These are phyloP conservation scores for Microbotryum violaceum DNA, from an alignment of 1,284 basidiomycete species.

Conservation along the genomic window DNA sequence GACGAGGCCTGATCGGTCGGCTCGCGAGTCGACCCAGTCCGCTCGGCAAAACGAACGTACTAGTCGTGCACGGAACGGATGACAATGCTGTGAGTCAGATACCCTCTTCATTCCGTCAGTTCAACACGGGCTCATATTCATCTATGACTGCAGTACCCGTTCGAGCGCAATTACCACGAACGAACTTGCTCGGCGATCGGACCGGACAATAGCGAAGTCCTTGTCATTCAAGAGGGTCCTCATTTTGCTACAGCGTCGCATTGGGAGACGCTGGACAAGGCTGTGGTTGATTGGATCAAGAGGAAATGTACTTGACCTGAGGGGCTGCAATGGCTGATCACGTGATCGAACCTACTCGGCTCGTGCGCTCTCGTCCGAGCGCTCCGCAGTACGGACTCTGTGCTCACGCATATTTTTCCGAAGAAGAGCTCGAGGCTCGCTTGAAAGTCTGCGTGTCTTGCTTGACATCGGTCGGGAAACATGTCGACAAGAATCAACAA, in stretches of 20 bases:
- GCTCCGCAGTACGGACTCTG: too few species aligned
- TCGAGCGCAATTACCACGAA: conserved; percentile 9
- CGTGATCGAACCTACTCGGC: too few species aligned
- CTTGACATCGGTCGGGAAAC: too few species aligned
- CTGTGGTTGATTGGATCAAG: conserved; percentile 4
- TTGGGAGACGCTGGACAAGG: neutral
- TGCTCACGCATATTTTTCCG: too few species aligned
- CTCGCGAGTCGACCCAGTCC: conserved; percentile 2
- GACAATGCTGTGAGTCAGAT: conserved; percentile 1
- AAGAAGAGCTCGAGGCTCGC: too few species aligned
- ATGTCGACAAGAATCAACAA: too few species aligned
- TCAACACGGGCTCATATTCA: too few species aligned
- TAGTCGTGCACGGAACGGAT: conserved; percentile 9
- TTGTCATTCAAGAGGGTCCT: conserved; percentile 3
- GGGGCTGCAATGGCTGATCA: too few species aligned
- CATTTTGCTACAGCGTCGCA: conserved; percentile 12
- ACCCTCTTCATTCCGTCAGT: neutral
- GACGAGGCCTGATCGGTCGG: neutral
- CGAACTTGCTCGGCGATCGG: conserved; percentile 4
- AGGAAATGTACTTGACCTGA: neutral
- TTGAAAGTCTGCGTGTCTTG: too few species aligned
- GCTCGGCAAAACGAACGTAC: conserved; percentile 4
- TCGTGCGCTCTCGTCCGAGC: too few species aligned
- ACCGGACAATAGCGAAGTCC: neutral
- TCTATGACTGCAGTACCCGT: conserved; percentile 6